These are phyloP conservation scores for Triticum dicoccoides DNA, from an alignment of 176 grass and related monocot genomes.

Conservation along the genomic window DNA sequence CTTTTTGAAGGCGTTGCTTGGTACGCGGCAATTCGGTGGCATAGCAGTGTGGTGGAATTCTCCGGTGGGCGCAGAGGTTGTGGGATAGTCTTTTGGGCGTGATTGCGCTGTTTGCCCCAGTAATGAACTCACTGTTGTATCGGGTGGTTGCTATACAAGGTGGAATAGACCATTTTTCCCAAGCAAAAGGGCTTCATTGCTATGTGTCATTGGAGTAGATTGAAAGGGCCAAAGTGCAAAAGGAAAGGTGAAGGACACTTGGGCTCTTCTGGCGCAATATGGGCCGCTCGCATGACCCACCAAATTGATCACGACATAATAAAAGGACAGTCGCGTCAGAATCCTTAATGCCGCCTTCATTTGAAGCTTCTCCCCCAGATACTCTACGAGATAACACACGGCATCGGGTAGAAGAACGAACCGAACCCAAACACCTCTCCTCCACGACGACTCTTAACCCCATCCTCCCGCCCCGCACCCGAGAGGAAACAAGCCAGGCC, in stretches of 20 bases:
- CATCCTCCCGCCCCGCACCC: neutral
- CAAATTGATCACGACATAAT: slow-evolving; percentile 20
- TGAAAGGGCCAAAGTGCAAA: neutral
- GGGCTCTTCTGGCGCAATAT: slow-evolving; percentile 7
- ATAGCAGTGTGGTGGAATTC: too few species aligned
- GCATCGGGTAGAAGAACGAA: neutral
- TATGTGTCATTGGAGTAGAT: neutral
- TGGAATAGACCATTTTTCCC: too few species aligned
- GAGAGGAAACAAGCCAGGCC: neutral
- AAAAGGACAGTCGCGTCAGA: slow-evolving; percentile 23
- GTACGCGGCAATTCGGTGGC: too few species aligned
- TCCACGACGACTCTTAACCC: neutral
- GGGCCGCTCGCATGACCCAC: slow-evolving; percentile 19
- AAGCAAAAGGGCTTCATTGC: neutral
- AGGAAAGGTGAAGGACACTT: neutral
- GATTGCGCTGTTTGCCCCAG: too few species aligned
- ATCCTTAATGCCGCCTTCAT: slow-evolving; percentile 38
- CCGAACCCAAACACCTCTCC: slow-evolving; percentile 12
- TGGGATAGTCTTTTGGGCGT: too few species aligned
- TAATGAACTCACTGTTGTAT: too few species aligned
- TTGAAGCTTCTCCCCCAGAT: slow-evolving; percentile 32
- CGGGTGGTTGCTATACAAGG: too few species aligned
- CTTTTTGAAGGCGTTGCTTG: too few species aligned
- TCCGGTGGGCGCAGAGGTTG: too few species aligned
- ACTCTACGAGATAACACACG: neutral